Evolutionary conservation across 768 basidiomycete genomes (phyloP), one percentile per base, ranked within the genome.

Genomic region (Calocybe gangraenosa): DNA sequence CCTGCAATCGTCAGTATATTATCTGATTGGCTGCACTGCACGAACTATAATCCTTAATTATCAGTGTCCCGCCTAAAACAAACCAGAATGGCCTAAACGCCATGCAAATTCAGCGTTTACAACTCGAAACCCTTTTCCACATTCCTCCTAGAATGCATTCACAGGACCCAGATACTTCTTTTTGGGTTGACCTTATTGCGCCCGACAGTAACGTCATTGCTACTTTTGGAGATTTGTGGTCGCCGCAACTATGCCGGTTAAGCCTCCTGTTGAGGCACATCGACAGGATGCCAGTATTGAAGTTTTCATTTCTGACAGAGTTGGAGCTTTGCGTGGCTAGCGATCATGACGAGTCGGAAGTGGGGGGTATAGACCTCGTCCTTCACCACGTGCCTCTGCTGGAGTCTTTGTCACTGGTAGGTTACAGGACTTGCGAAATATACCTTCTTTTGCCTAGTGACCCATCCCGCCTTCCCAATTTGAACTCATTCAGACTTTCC

Each of bases 331-430:
- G 58, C 15, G 58, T 59, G 19, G 58, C 64, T 1, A 53, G 61
- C n/a, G 56, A 58, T 15, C 58, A 63, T 1, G 53, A 55, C 37
- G 57, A 56, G 25, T 57, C 56, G 2, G 61, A 66, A 18, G 46
- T 60, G 14, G 49, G 58, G 42, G 64, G 63, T 10, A 47, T 69
- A 35, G 67, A 67, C 43, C 58, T 71, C 32, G 44, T 69, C 25
- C 62, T 68, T 43, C 64, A 55, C 13, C 65, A 69, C 40, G 59
- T 64, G 14, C 52, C 57, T 7, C 23, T 48, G 20, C 57, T 73
- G 20, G 62, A 67, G 48, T 65, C 64, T 3, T 51, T 73, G n/a
- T 66, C 66, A n/a, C 33, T 69, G 37, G 59, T 65, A 33, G 71
- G 71, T 11, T 58, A 56, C 37, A 52, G 69, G 23, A 46, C 55